Conservation (phyloP, 805 yeast species). For the Blastobotrys peoriensis region DNA sequence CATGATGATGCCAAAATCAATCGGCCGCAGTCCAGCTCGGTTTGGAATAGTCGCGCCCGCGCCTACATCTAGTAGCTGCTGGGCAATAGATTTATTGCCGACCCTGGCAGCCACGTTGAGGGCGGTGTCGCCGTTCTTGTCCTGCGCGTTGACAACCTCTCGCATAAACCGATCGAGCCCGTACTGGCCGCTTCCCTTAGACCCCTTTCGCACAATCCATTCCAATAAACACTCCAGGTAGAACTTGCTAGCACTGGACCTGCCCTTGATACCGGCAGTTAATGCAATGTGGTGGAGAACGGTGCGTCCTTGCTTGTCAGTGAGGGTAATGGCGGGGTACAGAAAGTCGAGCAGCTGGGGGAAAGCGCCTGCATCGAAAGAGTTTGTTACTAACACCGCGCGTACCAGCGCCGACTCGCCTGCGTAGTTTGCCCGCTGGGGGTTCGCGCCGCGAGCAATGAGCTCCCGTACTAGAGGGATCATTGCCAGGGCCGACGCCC, state of each 20-base stretch:
- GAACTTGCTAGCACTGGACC: slow-evolving; percentile 66
- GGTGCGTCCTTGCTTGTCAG: slow-evolving; percentile 69
- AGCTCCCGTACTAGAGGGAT: slow-evolving; percentile 61
- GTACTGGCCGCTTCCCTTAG: slow-evolving; percentile 38
- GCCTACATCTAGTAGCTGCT: slow-evolving; percentile 77
- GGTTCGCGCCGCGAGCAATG: slow-evolving; percentile 59
- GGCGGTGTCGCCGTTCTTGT: slow-evolving; percentile 91
- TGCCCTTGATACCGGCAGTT: slow-evolving; percentile 70
- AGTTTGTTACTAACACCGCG: slow-evolving; percentile 77
- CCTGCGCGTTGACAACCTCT: slow-evolving; percentile 80
- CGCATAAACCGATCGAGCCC: slow-evolving; percentile 55
- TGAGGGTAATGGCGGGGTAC: slow-evolving; percentile 63
- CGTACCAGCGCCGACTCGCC: slow-evolving; percentile 88
- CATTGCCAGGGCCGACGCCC: slow-evolving; percentile 92
- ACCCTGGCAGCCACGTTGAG: slow-evolving; percentile 87
- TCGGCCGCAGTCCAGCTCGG: slow-evolving; percentile 79
- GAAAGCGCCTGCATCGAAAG: slow-evolving; percentile 74
- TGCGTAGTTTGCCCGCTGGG: slow-evolving; percentile 65
- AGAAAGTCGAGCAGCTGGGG: slow-evolving; percentile 60
- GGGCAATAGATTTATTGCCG: slow-evolving; percentile 74
- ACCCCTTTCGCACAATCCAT: slow-evolving; percentile 63
- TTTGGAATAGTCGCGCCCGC: slow-evolving; percentile 77
- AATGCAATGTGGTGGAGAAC: slow-evolving; percentile 81
- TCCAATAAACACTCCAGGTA: slow-evolving; percentile 67
- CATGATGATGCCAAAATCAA: slow-evolving; percentile 67